phyloP scores from a whole-genome alignment of 495 filamentous ascomycete genomes.

The Aspergillus olivimuriae region DNA sequence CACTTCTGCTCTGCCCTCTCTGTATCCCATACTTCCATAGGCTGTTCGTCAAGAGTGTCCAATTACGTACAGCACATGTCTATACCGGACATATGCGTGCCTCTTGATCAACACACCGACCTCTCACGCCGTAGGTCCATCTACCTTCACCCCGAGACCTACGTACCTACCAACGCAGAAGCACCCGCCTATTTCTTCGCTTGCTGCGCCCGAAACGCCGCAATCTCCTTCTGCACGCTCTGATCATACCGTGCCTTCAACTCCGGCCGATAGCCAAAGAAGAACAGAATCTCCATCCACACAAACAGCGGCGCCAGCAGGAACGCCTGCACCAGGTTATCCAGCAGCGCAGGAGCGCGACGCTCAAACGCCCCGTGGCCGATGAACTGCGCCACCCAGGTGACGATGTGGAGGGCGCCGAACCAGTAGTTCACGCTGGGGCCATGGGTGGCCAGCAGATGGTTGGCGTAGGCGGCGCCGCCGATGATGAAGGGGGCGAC shows the following conservation, averaged over 20 bases:
- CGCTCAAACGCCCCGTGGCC: slow-evolving; percentile 89
- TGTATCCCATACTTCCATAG: not conserved
- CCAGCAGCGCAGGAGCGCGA: slow-evolving; percentile 78
- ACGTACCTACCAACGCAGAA: no score
- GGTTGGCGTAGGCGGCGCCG: slow-evolving; percentile 66
- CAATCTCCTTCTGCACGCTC: slow-evolving; percentile 59
- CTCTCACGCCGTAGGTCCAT: slow-evolving; percentile 1
- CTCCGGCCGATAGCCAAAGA: slow-evolving; percentile 82
- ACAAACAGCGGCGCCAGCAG: slow-evolving; percentile 98
- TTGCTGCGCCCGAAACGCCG: slow-evolving; percentile 33
- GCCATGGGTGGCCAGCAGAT: slow-evolving; percentile 62
- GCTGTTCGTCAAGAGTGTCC: not conserved
- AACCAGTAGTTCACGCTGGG: slow-evolving; percentile 64
- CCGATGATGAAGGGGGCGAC: slow-evolving; percentile 67
- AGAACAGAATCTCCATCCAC: slow-evolving; percentile 92
- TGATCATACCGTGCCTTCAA: slow-evolving; percentile 72
- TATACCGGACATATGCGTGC: no score
- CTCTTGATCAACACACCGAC: no score
- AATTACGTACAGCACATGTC: no score
- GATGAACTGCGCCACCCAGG: slow-evolving; percentile 84
- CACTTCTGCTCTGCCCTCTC: not conserved
- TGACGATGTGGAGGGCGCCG: slow-evolving; percentile 57
- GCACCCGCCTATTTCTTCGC: slow-evolving; percentile 14
- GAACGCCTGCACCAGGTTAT: slow-evolving; percentile 85
- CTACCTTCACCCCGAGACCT: not conserved